Evolutionary conservation across 192 early-diverging fungal genomes (phyloP), one percentile per base, ranked within the genome.

Genomic region (Coemansia sp.): DNA sequence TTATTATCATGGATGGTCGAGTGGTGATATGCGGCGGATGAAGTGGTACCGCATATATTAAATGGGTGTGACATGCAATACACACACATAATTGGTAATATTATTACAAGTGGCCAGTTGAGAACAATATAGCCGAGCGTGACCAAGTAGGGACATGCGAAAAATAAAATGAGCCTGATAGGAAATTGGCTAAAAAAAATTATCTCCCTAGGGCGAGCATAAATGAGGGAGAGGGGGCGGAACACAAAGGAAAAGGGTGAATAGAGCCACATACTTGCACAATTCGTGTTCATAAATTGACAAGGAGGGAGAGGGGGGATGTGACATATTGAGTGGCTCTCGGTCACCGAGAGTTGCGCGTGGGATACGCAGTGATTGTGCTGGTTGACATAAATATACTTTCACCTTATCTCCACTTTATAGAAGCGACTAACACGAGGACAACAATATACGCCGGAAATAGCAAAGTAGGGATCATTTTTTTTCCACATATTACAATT

Each of bases 51-150:
- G 65, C 65, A 67, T 67, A 73, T 46, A 73, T 73, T 73, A 73
- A 73, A 73, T 12, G 36, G n/a, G 37, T 63, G 69, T 70, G 69
- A 71, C 55, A n/a, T 39, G n/a, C 25, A 58, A 67, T 37, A 67
- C 45, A 57, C 42, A 34, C 37, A 44, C 15, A 45, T 44, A 64
- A 64, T 41, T 37, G 38, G 29, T 31, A 58, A 23, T 39, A 62
- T 38, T 62, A 39, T 62, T 39, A 37, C 4, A 27, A 29, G 50
- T 53, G 45, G 6, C 23, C 23, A 10, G 25, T 25, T 53, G 50
- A 4, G 23, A 29, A 53, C 50, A 53, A 53, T 53, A 29, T 29
- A 12, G 50, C 23, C 50, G 25, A 27, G 50, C 25, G 50, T 53
- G 50, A 53, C 10, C 50, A 27, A 53, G 50, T 53, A 27, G 50